Conservation (phyloP, 345 rosid genomes). For the Mallotus nudiflorus region DNA sequence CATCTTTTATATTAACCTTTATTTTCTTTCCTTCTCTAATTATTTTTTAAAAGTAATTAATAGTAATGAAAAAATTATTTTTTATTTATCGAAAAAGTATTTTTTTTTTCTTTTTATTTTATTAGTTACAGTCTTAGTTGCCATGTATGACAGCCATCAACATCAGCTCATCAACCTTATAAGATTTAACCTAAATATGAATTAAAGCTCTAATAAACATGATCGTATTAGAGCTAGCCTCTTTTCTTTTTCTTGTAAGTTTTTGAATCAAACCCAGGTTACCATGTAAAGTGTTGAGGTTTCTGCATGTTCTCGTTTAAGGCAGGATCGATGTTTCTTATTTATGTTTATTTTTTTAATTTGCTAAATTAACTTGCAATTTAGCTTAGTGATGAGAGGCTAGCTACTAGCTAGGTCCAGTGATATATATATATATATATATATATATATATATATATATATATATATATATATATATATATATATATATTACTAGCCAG, state of each 20-base stretch:
- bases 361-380: too few relatives aligned
- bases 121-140: conserved; percentile 30
- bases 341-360: not conserved
- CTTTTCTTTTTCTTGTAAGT: not conserved
- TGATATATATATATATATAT: not conserved
- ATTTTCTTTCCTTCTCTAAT: too few relatives aligned
- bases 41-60: too few relatives aligned
- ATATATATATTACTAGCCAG: not conserved
- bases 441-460: too few relatives aligned
- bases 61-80: too few relatives aligned
- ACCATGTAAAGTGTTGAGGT: conserved; percentile 12
- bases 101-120: too few relatives aligned
- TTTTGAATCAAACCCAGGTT: conserved; percentile 15
- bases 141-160: conserved; percentile 29
- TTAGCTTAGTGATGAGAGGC: too few relatives aligned
- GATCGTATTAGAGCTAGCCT: not conserved
- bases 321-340: too few relatives aligned
- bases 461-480: too few relatives aligned
- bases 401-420: too few relatives aligned
- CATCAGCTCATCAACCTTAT: not conserved
- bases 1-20: too few relatives aligned
- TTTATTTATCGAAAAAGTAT: too few relatives aligned
- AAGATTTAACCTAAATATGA: not conserved
- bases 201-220: conserved; percentile 21
- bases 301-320: conserved; percentile 13